These are phyloP conservation scores for Brasenia schreberi DNA, from an alignment of 164 flowering plant genomes.

Conservation along the genomic window DNA sequence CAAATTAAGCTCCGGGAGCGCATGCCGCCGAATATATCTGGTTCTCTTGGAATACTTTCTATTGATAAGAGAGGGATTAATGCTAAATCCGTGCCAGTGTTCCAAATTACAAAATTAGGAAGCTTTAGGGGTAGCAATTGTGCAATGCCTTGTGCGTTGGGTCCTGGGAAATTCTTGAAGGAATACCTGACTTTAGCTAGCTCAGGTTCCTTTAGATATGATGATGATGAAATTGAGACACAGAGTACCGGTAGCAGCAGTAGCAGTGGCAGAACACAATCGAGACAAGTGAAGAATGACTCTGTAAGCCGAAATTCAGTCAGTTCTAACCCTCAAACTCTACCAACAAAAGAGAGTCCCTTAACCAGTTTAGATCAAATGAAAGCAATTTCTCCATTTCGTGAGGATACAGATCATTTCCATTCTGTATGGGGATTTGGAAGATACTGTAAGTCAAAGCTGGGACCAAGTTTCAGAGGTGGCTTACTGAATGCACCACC, in stretches of 20 bases:
- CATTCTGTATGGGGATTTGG: constrained; percentile 3
- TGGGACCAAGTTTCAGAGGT: constrained; percentile 31
- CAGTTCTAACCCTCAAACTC: constrained; percentile 16
- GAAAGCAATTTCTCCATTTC: constrained; percentile 14
- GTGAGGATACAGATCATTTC: constrained; percentile 26
- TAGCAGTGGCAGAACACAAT: not conserved
- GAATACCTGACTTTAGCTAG: constrained; percentile 77
- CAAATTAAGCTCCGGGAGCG: not conserved
- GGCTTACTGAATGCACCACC: constrained; percentile 43
- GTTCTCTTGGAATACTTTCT: constrained; percentile 14
- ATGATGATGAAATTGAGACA: constrained; percentile 32
- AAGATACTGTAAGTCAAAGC: constrained; percentile 13
- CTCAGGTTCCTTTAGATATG: constrained; percentile 40
- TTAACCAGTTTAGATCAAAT: constrained; percentile 17
- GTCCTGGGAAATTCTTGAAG: constrained; percentile 65
- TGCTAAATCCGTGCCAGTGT: constrained; percentile 16
- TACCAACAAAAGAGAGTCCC: constrained; percentile 23
- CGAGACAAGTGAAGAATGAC: not conserved
- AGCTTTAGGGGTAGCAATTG: constrained; percentile 35
- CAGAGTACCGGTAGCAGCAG: constrained; percentile 15
- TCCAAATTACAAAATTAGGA: constrained; percentile 21
- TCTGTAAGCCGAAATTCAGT: constrained; percentile 25
- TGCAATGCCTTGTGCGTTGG: constrained; percentile 55
- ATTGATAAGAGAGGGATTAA: constrained; percentile 16
- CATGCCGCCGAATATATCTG: not conserved